phyloP scores from a whole-genome alignment of 441 rosid species.

The Mallotus repandus region DNA sequence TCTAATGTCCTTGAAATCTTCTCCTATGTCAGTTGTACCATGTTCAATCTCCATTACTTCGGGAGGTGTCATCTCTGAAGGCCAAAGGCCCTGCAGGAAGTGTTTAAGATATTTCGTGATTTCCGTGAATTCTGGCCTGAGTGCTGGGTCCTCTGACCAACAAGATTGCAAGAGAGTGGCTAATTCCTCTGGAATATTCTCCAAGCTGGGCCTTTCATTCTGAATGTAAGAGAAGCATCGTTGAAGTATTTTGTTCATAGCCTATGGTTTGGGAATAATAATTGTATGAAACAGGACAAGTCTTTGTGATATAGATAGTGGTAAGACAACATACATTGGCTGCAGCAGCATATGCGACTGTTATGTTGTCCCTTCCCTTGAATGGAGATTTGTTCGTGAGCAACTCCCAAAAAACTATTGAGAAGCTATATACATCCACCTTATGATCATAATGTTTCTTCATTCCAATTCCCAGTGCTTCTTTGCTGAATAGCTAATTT shows the following conservation, averaged over 20 bases:
- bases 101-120: conserved; percentile 31
- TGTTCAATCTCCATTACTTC: not conserved
- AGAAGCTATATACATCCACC: conserved; percentile 70
- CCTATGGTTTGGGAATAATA: not conserved
- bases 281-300: not conserved
- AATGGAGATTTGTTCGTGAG: conserved; percentile 55
- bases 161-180: conserved; percentile 48
- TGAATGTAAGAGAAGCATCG: conserved; percentile 25
- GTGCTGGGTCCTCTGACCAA: conserved; percentile 50
- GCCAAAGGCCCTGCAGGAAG: conserved; percentile 24
- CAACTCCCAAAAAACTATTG: conserved; percentile 67
- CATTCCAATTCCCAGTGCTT: conserved; percentile 43
- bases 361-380: conserved; percentile 26
- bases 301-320: not conserved
- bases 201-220: conserved; percentile 59
- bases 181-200: conserved; percentile 36
- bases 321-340: conserved; percentile 37
- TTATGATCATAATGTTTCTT: conserved; percentile 73
- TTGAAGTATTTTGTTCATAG: not conserved
- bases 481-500: conserved; percentile 45
- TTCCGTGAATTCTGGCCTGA: conserved; percentile 57
- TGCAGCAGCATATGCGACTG: conserved; percentile 41
- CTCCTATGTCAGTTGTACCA: not conserved
- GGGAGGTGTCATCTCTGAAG: conserved; percentile 20
- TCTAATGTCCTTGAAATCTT: conserved; percentile 9